phyloP scores from a whole-genome alignment of 805 yeast genomes.

The Saturnispora bothae region DNA sequence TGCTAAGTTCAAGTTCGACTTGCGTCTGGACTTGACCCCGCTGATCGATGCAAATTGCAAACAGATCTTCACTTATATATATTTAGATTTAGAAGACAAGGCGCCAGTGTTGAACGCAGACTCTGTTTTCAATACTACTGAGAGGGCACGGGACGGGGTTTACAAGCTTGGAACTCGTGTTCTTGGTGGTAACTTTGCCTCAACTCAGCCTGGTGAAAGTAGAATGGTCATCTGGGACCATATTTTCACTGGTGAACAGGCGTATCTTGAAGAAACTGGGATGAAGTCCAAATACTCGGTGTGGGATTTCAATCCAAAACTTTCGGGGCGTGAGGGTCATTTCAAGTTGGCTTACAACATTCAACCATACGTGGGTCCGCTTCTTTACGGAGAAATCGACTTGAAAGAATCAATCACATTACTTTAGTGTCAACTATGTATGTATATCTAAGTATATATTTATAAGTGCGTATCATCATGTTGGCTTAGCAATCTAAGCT shows the following conservation, averaged over 20 bases:
- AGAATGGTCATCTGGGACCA: slow-evolving; percentile 87
- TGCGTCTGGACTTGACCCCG: slow-evolving; percentile 63
- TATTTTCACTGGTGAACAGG: slow-evolving; percentile 49
- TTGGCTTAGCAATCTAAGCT: no score
- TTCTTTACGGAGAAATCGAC: slow-evolving; percentile 53
- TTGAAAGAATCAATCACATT: slow-evolving; percentile 17
- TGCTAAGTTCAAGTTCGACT: slow-evolving; percentile 57
- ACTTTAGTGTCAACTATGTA: slow-evolving; percentile 12
- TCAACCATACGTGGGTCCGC: slow-evolving; percentile 83
- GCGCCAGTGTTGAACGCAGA: slow-evolving; percentile 1
- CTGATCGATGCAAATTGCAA: slow-evolving; percentile 96
- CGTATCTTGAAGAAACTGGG: slow-evolving; percentile 42
- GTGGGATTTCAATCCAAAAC: slow-evolving; percentile 67
- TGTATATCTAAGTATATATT: neutral
- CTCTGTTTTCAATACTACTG: neutral
- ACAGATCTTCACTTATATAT: slow-evolving; percentile 84
- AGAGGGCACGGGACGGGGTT: no score
- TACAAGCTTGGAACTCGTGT: slow-evolving; percentile 2
- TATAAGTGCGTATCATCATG: no score
- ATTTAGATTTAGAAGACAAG: slow-evolving; percentile 51
- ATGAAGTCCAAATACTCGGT: slow-evolving; percentile 68
- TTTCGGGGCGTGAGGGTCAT: slow-evolving; percentile 53
- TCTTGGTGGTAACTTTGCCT: slow-evolving; percentile 6
- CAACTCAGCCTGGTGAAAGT: slow-evolving; percentile 15
- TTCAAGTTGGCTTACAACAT: slow-evolving; percentile 79